Evolutionary conservation across 352 stramenopile genomes (phyloP).

Genomic region (Phytopythium delawarense): DNA sequence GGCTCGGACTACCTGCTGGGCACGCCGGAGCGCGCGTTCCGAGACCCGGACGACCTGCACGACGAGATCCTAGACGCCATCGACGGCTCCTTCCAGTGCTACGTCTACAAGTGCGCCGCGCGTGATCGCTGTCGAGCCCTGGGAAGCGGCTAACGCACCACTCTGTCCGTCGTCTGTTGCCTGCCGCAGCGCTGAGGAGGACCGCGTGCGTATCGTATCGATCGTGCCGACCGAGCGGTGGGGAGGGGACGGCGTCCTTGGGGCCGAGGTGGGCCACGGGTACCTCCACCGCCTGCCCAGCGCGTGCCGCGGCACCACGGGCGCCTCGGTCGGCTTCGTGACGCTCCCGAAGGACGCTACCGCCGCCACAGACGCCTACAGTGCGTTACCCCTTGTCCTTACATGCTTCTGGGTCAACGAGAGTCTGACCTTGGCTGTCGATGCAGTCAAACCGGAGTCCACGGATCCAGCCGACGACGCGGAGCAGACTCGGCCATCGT

Average conservation of each 20-base stretch:
- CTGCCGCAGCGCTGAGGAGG: conserved; percentile 61
- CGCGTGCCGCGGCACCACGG: conserved; percentile 43
- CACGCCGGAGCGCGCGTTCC: conserved; percentile 88
- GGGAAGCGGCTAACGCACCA: conserved; percentile 1
- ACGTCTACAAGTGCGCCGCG: conserved; percentile 93
- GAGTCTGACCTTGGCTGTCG: background rate
- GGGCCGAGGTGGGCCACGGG: conserved; percentile 94
- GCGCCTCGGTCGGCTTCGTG: conserved; percentile 76
- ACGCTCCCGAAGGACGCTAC: conserved; percentile 63
- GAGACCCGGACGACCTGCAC: conserved; percentile 82
- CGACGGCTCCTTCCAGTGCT: conserved; percentile 94
- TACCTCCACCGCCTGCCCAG: conserved; percentile 94
- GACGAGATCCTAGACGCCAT: conserved; percentile 88
- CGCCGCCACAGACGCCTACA: conserved; percentile 75
- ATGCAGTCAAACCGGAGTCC: background rate
- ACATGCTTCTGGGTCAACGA: background rate
- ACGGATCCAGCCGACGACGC: background rate
- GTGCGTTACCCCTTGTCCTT: conserved; percentile 25
- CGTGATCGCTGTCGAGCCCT: background rate
- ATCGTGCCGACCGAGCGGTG: conserved; percentile 78
- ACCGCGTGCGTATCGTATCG: conserved; percentile 92
- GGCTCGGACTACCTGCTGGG: conserved; percentile 94
- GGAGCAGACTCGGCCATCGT: background rate
- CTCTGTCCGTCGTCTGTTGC: background rate
- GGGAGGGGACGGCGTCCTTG: conserved; percentile 91